Conservation (phyloP, 1,139 yeast species). For the Pichia sp. region DNA sequence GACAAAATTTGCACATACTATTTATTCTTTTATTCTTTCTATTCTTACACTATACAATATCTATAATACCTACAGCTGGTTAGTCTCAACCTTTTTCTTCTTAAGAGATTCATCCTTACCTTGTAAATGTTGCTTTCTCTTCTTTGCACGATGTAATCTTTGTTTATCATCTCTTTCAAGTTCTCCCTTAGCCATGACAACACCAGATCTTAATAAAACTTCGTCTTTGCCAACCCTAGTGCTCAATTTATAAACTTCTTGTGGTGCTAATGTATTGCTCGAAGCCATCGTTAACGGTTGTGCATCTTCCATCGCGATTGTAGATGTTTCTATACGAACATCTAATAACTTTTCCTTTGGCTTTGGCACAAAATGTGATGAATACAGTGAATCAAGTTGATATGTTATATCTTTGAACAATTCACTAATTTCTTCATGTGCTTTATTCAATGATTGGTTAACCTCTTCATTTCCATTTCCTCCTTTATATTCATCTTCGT, state of each 20-base stretch:
- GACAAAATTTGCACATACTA: no score
- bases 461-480: slow-evolving; percentile 32
- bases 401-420: slow-evolving; percentile 59
- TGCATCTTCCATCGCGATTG: slow-evolving; percentile 91
- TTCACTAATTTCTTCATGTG: slow-evolving; percentile 72
- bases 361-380: slow-evolving; percentile 90
- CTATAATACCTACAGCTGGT: slow-evolving; percentile 14
- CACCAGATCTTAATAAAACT: slow-evolving; percentile 71
- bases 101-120: slow-evolving; percentile 25
- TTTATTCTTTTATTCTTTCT: no score
- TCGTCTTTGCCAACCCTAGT: slow-evolving; percentile 48
- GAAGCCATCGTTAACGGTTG: slow-evolving; percentile 81
- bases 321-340: slow-evolving; percentile 68
- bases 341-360: slow-evolving; percentile 77
- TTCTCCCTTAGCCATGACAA: slow-evolving; percentile 78
- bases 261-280: slow-evolving; percentile 86
- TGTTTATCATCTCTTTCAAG: slow-evolving; percentile 81
- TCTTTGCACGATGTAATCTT: slow-evolving; percentile 77
- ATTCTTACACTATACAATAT: no score
- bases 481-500: slow-evolving; percentile 75
- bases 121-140: slow-evolving; percentile 51
- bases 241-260: slow-evolving; percentile 73
- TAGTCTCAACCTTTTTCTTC: slow-evolving; percentile 21
- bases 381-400: slow-evolving; percentile 78
- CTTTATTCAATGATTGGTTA: slow-evolving; percentile 56